These are phyloP conservation scores for Lolium rigidum DNA, from an alignment of 176 grass and related monocot species.

Conservation along the genomic window DNA sequence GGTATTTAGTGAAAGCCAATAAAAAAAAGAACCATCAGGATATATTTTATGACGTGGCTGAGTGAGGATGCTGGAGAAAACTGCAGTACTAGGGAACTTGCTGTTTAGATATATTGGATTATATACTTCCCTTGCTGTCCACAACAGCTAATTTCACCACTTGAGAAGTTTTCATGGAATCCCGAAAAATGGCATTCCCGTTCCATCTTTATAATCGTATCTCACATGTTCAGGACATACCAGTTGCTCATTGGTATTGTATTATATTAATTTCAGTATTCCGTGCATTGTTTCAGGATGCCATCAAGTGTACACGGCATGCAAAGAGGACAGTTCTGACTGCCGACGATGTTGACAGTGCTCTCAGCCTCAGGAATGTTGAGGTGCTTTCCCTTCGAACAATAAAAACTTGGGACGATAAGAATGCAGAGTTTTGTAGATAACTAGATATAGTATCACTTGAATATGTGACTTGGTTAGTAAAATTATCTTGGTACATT, in stretches of 20 bases:
- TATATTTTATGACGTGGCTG: not conserved
- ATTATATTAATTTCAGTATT: slow-evolving; percentile 23
- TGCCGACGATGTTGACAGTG: slow-evolving; percentile 83
- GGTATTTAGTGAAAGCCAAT: not conserved
- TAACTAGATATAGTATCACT: not conserved
- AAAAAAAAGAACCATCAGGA: not conserved
- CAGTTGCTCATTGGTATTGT: not conserved
- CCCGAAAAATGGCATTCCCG: not conserved
- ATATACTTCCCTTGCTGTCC: not conserved
- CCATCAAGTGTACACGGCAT: slow-evolving; percentile 97
- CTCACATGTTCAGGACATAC: not conserved
- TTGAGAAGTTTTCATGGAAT: not conserved
- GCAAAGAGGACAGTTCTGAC: slow-evolving; percentile 83
- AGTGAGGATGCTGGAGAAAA: not conserved
- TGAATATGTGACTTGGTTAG: not conserved
- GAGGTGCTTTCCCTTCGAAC: slow-evolving; percentile 55
- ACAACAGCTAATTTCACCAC: not conserved
- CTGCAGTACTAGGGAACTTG: not conserved
- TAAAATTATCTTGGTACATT: not conserved
- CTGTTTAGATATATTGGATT: slow-evolving; percentile 4
- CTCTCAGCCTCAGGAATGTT: slow-evolving; percentile 90
- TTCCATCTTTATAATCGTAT: not conserved
- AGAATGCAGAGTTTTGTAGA: not conserved
- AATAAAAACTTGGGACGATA: not conserved
- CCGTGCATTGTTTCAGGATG: slow-evolving; percentile 59